phyloP scores from a whole-genome alignment of 805 yeast species.

The Candida pseudoglaebosa region DNA sequence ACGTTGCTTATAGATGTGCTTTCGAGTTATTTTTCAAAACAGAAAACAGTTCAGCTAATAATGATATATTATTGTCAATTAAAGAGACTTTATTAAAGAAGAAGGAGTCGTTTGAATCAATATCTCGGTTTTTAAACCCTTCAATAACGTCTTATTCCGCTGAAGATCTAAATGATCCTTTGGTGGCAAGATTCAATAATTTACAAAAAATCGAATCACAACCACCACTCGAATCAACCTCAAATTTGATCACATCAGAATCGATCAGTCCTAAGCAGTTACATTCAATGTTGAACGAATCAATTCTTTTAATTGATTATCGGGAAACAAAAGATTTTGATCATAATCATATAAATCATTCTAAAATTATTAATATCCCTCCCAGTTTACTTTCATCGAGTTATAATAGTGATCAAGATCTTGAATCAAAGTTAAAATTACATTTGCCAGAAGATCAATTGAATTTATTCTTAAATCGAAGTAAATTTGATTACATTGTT shows the following conservation, averaged over 20 bases:
- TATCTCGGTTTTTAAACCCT: neutral
- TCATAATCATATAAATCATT: slow-evolving; percentile 56
- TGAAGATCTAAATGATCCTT: slow-evolving; percentile 15
- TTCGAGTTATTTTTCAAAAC: slow-evolving; percentile 10
- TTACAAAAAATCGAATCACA: slow-evolving; percentile 8
- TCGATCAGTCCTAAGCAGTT: slow-evolving; percentile 18
- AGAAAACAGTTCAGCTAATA: slow-evolving; percentile 10
- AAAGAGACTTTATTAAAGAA: slow-evolving; percentile 10
- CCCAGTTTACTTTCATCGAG: slow-evolving; percentile 41
- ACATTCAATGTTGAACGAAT: slow-evolving; percentile 8
- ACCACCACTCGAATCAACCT: neutral
- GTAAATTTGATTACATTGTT: slow-evolving; percentile 58
- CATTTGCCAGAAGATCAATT: slow-evolving; percentile 57
- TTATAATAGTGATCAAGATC: slow-evolving; percentile 53
- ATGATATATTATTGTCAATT: slow-evolving; percentile 15
- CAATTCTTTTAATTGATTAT: slow-evolving; percentile 64
- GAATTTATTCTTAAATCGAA: slow-evolving; percentile 48
- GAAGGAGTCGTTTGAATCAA: slow-evolving; percentile 1
- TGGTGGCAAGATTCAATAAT: slow-evolving; percentile 22
- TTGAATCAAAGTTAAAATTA: slow-evolving; percentile 58
- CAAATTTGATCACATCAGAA: slow-evolving; percentile 3
- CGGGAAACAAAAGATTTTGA: slow-evolving; percentile 60
- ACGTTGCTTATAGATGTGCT: slow-evolving; percentile 20
- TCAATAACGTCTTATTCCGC: neutral
- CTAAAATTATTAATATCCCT: slow-evolving; percentile 67